These are phyloP conservation scores for Phoenix dactylifera DNA, from an alignment of 176 grass and related monocot species.

Conservation along the genomic window DNA sequence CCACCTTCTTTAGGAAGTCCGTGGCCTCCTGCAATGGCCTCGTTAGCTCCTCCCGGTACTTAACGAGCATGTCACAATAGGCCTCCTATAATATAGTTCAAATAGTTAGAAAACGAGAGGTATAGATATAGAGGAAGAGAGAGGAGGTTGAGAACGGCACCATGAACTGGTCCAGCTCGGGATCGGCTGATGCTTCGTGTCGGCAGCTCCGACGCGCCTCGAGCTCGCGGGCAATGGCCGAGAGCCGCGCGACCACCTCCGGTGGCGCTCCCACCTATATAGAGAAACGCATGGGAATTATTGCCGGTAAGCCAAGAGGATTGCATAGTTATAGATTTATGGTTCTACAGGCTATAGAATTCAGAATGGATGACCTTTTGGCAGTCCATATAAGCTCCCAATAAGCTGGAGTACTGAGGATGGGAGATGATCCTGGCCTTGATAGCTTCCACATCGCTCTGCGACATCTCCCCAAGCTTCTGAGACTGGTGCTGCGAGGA, in stretches of 20 bases:
- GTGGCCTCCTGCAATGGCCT: constrained; percentile 62
- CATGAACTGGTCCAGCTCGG: constrained; percentile 95
- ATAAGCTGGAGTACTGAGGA: constrained; percentile 54
- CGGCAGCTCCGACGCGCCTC: constrained; percentile 25
- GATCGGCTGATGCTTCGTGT: constrained; percentile 24
- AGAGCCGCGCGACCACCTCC: constrained; percentile 43
- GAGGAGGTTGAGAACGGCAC: constrained; percentile 6
- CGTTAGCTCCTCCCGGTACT: constrained; percentile 60
- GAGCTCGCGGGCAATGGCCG: constrained; percentile 35
- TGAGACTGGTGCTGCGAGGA: neutral
- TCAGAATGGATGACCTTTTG: constrained; percentile 38
- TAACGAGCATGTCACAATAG: constrained; percentile 52
- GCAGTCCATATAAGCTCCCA: constrained; percentile 70
- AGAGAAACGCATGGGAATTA: constrained; percentile 19
- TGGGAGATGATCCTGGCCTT: constrained; percentile 82
- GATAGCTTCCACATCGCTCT: constrained; percentile 19
- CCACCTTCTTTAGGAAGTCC: constrained; percentile 58
- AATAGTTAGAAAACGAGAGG: too few species aligned
- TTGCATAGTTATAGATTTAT: neutral
- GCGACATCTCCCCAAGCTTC: neutral
- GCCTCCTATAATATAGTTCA: constrained; percentile 31
- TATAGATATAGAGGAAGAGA: too few species aligned
- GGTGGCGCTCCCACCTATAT: constrained; percentile 62
- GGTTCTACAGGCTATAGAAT: neutral
- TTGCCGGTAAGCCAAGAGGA: neutral